phyloP scores from a whole-genome alignment of 1,284 basidiomycete genomes.

The Mycosarcoma maydis region DNA sequence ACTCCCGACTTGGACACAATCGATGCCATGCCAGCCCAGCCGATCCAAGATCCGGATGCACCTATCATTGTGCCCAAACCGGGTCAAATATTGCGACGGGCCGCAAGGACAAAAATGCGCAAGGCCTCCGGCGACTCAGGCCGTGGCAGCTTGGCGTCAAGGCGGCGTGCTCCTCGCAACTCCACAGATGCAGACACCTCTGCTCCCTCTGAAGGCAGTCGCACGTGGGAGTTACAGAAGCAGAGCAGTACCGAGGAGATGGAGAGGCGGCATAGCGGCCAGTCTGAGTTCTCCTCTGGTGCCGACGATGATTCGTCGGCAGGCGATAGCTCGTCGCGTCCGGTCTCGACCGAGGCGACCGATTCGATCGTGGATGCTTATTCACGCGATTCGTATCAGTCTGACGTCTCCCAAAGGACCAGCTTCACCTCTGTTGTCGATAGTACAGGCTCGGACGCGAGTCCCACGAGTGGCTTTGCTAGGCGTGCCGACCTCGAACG shows the following conservation, averaged over 20 bases:
- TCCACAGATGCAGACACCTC: constrained; percentile 20
- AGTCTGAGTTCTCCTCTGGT: constrained; percentile 44
- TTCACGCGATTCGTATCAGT: constrained; percentile 55
- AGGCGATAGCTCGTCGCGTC: constrained; percentile 41
- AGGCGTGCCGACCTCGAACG: constrained; percentile 4
- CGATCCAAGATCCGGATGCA: constrained; percentile 79
- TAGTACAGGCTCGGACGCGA: constrained; percentile 18
- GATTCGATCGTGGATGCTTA: constrained; percentile 60
- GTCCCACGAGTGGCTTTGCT: neutral
- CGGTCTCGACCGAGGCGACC: constrained; percentile 52
- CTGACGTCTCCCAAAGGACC: constrained; percentile 53
- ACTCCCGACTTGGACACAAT: constrained; percentile 33
- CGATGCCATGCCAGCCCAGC: constrained; percentile 33
- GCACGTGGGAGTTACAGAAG: constrained; percentile 41
- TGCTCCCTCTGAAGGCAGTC: constrained; percentile 22
- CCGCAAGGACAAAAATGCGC: constrained; percentile 92
- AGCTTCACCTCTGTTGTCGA: constrained; percentile 52
- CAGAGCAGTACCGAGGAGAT: constrained; percentile 31
- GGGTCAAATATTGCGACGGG: constrained; percentile 86
- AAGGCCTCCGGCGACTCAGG: constrained; percentile 85
- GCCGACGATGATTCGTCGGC: constrained; percentile 41
- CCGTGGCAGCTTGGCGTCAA: constrained; percentile 30
- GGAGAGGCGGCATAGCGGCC: constrained; percentile 50
- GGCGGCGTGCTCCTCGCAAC: constrained; percentile 23
- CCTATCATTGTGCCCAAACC: constrained; percentile 89